phyloP scores from a whole-genome alignment of 345 rosid genomes.

The Mangifera indica region DNA sequence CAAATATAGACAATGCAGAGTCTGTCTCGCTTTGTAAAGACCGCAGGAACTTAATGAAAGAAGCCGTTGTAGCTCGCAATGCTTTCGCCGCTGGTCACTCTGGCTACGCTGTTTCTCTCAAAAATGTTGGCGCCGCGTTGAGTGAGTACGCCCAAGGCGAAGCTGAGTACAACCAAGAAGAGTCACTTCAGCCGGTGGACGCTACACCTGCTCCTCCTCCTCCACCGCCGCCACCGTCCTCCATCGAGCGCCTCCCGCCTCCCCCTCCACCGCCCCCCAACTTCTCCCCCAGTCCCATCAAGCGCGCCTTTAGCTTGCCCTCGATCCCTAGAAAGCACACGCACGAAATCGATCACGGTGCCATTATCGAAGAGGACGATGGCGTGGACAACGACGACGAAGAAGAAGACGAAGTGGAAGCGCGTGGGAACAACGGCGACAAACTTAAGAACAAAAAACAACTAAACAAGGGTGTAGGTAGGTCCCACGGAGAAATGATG shows the following conservation, averaged over 20 bases:
- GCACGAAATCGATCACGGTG: slow-evolving; percentile 33
- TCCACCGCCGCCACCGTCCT: slow-evolving; percentile 52
- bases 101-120: slow-evolving; percentile 66
- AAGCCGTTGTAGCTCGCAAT: slow-evolving; percentile 75
- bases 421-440: slow-evolving; percentile 17
- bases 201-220: slow-evolving; percentile 45
- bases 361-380: slow-evolving; percentile 46
- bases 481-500: slow-evolving; percentile 37
- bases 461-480: slow-evolving; percentile 15
- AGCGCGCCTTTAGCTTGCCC: slow-evolving; percentile 72
- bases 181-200: slow-evolving; percentile 34
- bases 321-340: slow-evolving; percentile 26
- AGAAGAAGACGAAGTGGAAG: slow-evolving; percentile 31
- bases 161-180: slow-evolving; percentile 35
- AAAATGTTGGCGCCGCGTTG: slow-evolving; percentile 86
- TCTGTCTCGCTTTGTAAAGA: slow-evolving; percentile 84
- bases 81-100: slow-evolving; percentile 82
- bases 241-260: slow-evolving; percentile 58
- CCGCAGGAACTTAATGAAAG: slow-evolving; percentile 73
- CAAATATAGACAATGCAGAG: slow-evolving; percentile 83
- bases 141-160: slow-evolving; percentile 91
- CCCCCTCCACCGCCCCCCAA: slow-evolving; percentile 84
- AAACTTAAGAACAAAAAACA: slow-evolving; percentile 25
- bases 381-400: slow-evolving; percentile 52
- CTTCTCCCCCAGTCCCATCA: slow-evolving; percentile 80